Evolutionary conservation across 2,329 filamentous ascomycete species (phyloP), one percentile per base, ranked within the genome.

Genomic region (Alternaria burnsii): DNA sequence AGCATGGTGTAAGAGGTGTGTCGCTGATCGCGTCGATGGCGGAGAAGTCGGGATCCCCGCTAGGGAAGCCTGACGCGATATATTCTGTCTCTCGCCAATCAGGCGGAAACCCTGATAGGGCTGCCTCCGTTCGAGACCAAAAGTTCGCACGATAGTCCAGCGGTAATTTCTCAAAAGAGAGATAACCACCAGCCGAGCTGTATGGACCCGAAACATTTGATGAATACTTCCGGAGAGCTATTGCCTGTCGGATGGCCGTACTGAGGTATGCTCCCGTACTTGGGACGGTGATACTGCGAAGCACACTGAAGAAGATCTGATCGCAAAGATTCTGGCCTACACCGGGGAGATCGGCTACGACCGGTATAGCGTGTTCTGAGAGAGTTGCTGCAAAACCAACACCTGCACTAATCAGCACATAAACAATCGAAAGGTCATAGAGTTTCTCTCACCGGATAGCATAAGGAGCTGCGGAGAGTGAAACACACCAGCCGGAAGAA

Each of bases 391-490:
- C 28, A 11, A 10, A 10, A 10, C 28, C 28, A 5, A 30, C 28
- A 30, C 28, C 28, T 30, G 7, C 11, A 11, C 10, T 5, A 11
- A 30, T 30, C 2, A 30, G 9, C 28, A 30, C 11, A 12, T 4
- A 12, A 11, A 11, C 4, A 5, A 30, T 30, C 9, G 4, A 30
- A 10, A 30, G 28, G 11, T 10, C 10, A 30, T 11, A 3, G 11
- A 30, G 4, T 11, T 12, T 11, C 12, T 11, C 28, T 30, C 11
- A 11, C 78, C 78, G 5, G 75, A 79, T 1, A 80, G 63, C 69
- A 78, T 76, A 70, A 71, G 70, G 0, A 75, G 57, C 51, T 82
- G 79, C 0, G 79, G 81, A 0, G 36, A 42, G 4, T 52, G 50
- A 20, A 43, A 52, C 3, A 38, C 50, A 1, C 50, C 50, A 30